A percentile compares a stretch with the other conserved stretches of the same genome.
Evolutionary conservation across 176 grass and related monocot genomes (phyloP).

Genomic region (Tuctoria greenei): DNA sequence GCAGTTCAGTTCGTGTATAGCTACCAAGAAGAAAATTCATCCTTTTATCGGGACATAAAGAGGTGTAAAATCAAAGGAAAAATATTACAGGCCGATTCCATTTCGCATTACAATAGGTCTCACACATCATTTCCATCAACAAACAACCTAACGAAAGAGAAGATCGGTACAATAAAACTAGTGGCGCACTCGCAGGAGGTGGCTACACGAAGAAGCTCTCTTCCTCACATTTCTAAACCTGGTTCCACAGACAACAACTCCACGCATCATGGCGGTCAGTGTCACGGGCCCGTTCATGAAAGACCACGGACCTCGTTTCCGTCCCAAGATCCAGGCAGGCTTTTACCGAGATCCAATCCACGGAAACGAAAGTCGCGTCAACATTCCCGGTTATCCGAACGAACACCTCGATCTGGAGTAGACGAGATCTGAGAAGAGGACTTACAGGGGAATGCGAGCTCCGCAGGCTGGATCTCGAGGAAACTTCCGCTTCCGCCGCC

Average conservation of each 20-base stretch:
- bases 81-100: slow-evolving; percentile 6
- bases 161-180: background rate
- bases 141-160: background rate
- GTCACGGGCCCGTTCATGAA: background rate
- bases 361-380: background rate
- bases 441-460: slow-evolving; percentile 93
- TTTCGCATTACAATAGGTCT: background rate
- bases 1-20: background rate
- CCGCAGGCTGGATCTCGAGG: slow-evolving; percentile 86
- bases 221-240: slow-evolving; percentile 12
- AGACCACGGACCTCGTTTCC: background rate
- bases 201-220: background rate
- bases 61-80: background rate
- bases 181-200: background rate
- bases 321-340: slow-evolving; percentile 30
- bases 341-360: slow-evolving; percentile 47
- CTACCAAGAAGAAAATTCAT: background rate
- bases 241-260: background rate
- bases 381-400: background rate
- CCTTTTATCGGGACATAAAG: background rate
- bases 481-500: slow-evolving; percentile 54
- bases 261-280: slow-evolving; percentile 15
- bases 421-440: slow-evolving; percentile 28
- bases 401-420: slow-evolving; percentile 18
- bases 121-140: background rate